These are phyloP conservation scores for Aspergillus ostianus DNA, from an alignment of 495 filamentous ascomycete genomes.

Conservation along the genomic window DNA sequence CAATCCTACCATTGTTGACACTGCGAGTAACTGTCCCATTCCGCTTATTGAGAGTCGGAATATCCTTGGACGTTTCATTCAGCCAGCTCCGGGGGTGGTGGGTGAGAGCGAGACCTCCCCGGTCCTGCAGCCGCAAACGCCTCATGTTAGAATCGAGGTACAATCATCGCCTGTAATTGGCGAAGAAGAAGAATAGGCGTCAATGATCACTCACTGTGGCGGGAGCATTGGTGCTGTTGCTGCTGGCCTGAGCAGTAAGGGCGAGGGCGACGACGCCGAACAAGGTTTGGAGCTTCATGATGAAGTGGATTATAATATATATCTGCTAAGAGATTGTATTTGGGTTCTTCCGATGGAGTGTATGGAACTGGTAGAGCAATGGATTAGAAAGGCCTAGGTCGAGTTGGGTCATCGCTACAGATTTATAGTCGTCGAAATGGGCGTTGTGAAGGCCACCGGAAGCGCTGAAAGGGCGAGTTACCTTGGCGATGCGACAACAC, in stretches of 20 bases:
- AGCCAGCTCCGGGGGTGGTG: background rate
- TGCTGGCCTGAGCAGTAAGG: background rate
- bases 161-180: background rate
- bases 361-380: no score
- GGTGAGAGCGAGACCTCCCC: background rate
- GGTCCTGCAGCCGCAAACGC: background rate
- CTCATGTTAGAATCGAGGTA: background rate
- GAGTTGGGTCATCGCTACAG: background rate
- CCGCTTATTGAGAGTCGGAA: background rate
- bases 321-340: background rate
- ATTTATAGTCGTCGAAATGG: background rate
- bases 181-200: background rate
- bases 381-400: background rate
- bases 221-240: background rate
- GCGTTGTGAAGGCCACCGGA: background rate
- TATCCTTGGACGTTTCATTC: background rate
- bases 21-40: background rate
- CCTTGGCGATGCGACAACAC: background rate
- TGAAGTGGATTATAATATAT: background rate
- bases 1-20: background rate
- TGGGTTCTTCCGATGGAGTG: background rate
- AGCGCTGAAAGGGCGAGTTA: background rate
- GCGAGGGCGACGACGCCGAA: background rate
- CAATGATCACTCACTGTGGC: background rate
- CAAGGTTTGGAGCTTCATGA: background rate